Evolutionary conservation across 306 rosid genomes (phyloP), one percentile per base, ranked within the genome.

Genomic region (Prunus mongolica): DNA sequence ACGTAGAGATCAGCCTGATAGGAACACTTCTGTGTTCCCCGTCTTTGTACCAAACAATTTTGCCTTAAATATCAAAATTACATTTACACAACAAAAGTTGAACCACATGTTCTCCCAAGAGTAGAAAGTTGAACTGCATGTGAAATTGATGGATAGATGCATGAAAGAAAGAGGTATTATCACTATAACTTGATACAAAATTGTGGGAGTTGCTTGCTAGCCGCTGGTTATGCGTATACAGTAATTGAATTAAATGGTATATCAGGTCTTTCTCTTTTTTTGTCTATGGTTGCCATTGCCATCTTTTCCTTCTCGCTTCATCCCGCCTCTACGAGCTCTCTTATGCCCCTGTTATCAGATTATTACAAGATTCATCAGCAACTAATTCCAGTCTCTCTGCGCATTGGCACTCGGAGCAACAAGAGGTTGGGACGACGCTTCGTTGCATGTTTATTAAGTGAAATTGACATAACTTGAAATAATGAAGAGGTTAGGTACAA

Each of bases 261-360:
- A 12, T 73, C 12, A 73, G 49, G 77, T 45, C 68, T 80, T 81
- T 28, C 73, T 82, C 81, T 67, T 90, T 68, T 83, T 85, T 68
- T 34, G 82, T 71, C 71, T 81, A 67, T 76, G 80, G 65, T 81
- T 67, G 65, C 76, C 87, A 32, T 79, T 72, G 64, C 73, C 75
- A 16, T 70, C 81, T 77, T 75, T 85, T 65, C 71, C 86, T 45
- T 78, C 88, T 50, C 46, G 73, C 76, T 84, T 86, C 32, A 16
- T 47, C 67, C 70, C 73, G 63, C 51, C 77, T 46, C 66, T 77
- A 63, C 76, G 83, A 63, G 46, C 22, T 34, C 24, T 32, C 47
- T 64, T 64, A 5, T 18, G 14, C 10, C 68, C 68, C 68, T 64
- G 68, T 22, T 20, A 32, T 64, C 68, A 32, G 83, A 71, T 82